Conservation (phyloP, 148 eudicot species). For the Amaranthus cruentus region DNA sequence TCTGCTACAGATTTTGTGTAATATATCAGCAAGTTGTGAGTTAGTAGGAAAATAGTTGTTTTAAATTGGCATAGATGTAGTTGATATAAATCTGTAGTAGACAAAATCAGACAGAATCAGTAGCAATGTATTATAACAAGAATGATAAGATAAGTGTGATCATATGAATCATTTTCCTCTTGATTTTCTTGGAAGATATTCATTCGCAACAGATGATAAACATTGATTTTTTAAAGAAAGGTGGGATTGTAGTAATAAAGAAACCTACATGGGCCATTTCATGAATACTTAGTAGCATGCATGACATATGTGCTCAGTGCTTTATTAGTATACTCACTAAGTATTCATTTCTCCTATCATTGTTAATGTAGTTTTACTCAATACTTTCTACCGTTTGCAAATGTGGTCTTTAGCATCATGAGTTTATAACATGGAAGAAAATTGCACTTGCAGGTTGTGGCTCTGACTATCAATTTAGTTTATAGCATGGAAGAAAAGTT, state of each 20-base stretch:
- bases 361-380: not conserved
- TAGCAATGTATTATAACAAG: too few species aligned
- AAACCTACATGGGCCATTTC: not conserved
- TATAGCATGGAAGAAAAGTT: constrained; percentile 50
- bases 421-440: not conserved
- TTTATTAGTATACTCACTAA: not conserved
- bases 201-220: not conserved
- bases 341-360: not conserved
- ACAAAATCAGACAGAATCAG: too few species aligned
- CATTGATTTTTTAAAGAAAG: not conserved
- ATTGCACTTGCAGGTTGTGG: constrained; percentile 61
- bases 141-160: not conserved
- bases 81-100: too few species aligned
- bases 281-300: not conserved
- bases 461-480: constrained; percentile 71
- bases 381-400: not conserved
- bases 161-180: not conserved
- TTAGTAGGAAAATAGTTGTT: too few species aligned
- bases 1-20: too few species aligned
- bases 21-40: too few species aligned
- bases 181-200: not conserved
- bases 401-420: constrained; percentile 3
- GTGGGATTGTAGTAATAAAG: not conserved
- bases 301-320: not conserved
- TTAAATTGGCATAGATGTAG: too few species aligned